Evolutionary conservation across 345 rosid genomes (phyloP).

Genomic region (Brassica rapa): DNA sequence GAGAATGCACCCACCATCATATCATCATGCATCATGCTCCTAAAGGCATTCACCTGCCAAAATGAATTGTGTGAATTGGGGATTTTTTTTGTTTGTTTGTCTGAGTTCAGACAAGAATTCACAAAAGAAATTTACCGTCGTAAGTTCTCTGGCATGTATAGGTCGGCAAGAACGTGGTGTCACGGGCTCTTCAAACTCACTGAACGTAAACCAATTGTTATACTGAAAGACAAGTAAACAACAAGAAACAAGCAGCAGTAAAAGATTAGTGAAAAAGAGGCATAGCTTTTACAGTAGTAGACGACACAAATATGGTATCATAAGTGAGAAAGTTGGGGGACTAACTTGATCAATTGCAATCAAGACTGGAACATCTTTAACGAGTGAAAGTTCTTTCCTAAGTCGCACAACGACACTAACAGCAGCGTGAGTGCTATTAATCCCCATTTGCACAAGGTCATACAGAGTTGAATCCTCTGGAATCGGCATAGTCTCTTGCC

Average conservation of each 20-base stretch:
- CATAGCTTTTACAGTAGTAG: background rate
- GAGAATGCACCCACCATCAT: conserved; percentile 98
- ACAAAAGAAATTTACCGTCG: conserved; percentile 59
- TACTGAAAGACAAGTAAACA: conserved; percentile 55
- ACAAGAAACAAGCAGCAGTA: conserved; percentile 32
- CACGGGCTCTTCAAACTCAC: conserved; percentile 86
- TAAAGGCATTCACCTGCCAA: conserved; percentile 86
- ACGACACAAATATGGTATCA: background rate
- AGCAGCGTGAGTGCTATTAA: conserved; percentile 70
- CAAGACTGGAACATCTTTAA: conserved; percentile 85
- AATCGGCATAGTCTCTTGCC: conserved; percentile 59
- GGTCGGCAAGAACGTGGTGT: conserved; percentile 69
- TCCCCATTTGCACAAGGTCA: conserved; percentile 33
- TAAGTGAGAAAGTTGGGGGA: background rate
- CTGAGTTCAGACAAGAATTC: background rate
- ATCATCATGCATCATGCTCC: conserved; percentile 86
- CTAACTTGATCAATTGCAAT: conserved; percentile 95
- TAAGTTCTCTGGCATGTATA: conserved; percentile 86
- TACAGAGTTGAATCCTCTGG: conserved; percentile 71
- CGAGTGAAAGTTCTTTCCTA: conserved; percentile 85
- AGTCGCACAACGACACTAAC: conserved; percentile 78
- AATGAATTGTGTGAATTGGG: conserved; percentile 16
- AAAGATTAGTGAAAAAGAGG: background rate
- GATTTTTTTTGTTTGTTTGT: background rate
- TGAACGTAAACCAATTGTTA: conserved; percentile 95